Base-by-base conservation (phyloP, 306 rosid genomes). In the Cicer cuneatum region DNA sequence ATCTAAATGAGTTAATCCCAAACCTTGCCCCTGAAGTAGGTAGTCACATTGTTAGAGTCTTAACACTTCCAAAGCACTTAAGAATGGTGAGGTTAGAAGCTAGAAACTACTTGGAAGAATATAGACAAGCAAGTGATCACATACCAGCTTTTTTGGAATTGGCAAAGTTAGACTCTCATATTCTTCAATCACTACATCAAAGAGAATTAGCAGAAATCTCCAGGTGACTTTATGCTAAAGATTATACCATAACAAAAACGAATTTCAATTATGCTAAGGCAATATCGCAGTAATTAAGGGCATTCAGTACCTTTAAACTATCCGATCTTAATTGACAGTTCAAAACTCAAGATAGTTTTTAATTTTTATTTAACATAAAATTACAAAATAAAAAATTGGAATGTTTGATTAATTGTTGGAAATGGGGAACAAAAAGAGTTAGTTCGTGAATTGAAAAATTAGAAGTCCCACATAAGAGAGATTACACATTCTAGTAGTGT, bases 71-170 rank as follows among this genome's bases (percentile, higher is more conserved):
- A 67, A 85, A 73, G 39, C 84, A 85, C 46, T 67, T 75, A 38
- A 79, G 84, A 82, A 85, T 85, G 86, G 47, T 12, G 2, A 61
- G 78, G 21, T 64, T 85, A 67, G 88, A 82, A 79, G 80, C 84
- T 7, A 79, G 10, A 61, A 65, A 75, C 46, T 79, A 61, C 80
- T 79, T 82, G 5, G 69, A 79, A 19, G 82, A 82, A 56, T 85
- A 75, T 56, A 65, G 56, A 24, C 69, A 46, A 5, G 13, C 10
- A 13, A 82, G 7, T 37, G 53, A 3, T 51, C 52, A 72, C 40
- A 72, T 19, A 18, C 48, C 71, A 39, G 24, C 49, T 61, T 65
- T 85, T 67, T 4, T 76, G 21, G 66, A 82, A 35, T 48, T 85
- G 65, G 86, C 84, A 15, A 82, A 85, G 64, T 46, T 75, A 12